Percentiles rank a stretch among this genome's conserved stretches.
Conservation (phyloP, 176 grass and related monocot species). For the Leersia perrieri region DNA sequence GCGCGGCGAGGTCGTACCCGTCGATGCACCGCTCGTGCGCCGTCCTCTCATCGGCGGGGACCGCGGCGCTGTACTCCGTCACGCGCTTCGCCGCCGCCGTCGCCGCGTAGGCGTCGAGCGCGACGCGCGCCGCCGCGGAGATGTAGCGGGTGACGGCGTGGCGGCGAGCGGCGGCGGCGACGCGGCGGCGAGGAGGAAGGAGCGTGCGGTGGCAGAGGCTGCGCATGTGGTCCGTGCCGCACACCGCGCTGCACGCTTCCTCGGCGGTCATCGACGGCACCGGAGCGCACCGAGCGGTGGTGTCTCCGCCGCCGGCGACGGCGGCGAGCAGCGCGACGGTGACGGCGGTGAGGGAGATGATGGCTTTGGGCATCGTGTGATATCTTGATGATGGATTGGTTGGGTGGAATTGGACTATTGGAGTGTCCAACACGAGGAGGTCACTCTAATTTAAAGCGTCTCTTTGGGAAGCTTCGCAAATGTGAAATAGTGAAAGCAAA, state of each 20-base stretch:
- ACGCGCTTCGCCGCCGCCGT: conserved; percentile 6
- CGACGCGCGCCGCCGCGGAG: neutral
- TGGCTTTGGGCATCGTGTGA: conserved; percentile 5
- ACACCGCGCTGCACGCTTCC: conserved; percentile 10
- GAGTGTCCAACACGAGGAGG: neutral
- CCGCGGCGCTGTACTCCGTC: conserved; percentile 1
- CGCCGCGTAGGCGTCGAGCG: conserved; percentile 11
- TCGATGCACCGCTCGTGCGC: conserved; percentile 31
- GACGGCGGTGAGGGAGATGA: neutral
- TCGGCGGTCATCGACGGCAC: conserved; percentile 8
- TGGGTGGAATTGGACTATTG: too few species aligned
- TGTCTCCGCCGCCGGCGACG: neutral
- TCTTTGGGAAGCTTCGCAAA: neutral
- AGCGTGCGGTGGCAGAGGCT: conserved; percentile 26
- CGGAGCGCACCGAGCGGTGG: neutral
- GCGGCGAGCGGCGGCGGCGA: too few species aligned
- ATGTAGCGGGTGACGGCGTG: neutral
- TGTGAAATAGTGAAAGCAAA: neutral
- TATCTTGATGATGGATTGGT: too few species aligned
- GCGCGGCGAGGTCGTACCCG: conserved; percentile 6
- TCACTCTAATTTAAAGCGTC: too few species aligned
- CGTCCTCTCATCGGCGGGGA: neutral
- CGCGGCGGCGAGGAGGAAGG: neutral
- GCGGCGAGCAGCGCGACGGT: neutral
- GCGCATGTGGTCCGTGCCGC: conserved; percentile 11